phyloP scores from a whole-genome alignment of 1,284 basidiomycete species.

The Stereum hirsutum region DNA sequence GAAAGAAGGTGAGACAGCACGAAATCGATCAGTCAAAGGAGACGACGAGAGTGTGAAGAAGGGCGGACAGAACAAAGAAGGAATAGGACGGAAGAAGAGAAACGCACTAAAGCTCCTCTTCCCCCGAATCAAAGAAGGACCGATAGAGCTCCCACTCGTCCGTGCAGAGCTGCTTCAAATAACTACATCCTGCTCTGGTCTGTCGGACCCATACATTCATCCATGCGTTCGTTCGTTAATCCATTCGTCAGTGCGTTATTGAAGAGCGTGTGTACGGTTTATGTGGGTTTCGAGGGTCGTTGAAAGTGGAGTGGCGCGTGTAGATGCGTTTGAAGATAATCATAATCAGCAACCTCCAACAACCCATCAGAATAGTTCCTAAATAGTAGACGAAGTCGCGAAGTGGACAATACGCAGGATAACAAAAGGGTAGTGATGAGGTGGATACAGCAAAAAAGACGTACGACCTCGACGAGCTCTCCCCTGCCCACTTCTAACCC shows the following conservation, averaged over 20 bases:
- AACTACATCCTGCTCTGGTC: conserved; percentile 85
- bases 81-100: conserved; percentile 5
- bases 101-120: conserved; percentile 77
- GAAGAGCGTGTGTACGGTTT: too few species aligned
- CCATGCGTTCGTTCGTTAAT: too few species aligned
- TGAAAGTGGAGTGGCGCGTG: too few species aligned
- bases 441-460: conserved; percentile 14
- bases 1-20: background rate
- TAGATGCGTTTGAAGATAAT: too few species aligned
- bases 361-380: too few species aligned
- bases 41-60: too few species aligned
- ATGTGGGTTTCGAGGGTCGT: too few species aligned
- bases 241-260: too few species aligned
- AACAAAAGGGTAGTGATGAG: too few species aligned
- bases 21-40: conserved; percentile 1
- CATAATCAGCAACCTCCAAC: background rate
- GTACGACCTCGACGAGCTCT: conserved; percentile 80
- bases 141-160: conserved; percentile 84
- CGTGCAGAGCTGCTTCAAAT: conserved; percentile 81
- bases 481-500: conserved; percentile 69
- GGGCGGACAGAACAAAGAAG: background rate
- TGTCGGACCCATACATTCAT: conserved; percentile 20
- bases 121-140: conserved; percentile 80
- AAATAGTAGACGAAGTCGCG: too few species aligned
- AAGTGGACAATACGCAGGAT: too few species aligned